Evolutionary conservation across 257 asterid genomes (phyloP).

Genomic region (Solanum bulbocastanum): DNA sequence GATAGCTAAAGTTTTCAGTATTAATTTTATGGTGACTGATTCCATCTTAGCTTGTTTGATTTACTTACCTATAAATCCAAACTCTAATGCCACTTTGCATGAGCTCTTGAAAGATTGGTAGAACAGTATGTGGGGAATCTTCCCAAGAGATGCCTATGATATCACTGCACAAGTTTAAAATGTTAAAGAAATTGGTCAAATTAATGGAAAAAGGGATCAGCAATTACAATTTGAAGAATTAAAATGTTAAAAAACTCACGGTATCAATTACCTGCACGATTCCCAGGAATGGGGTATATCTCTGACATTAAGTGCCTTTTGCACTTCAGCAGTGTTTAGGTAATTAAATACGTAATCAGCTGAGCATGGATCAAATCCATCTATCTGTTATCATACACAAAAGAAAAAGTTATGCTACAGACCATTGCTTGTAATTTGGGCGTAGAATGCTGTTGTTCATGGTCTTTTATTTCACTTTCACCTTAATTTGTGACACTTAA

Average conservation of each 20-base stretch:
- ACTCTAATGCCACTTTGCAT: constrained; percentile 41
- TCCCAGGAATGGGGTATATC: constrained; percentile 35
- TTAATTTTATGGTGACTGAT: background rate
- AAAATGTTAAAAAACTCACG: background rate
- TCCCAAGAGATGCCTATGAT: constrained; percentile 7
- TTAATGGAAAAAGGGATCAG: background rate
- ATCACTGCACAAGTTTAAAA: background rate
- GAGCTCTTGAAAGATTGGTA: constrained; percentile 40
- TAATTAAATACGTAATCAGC: constrained; percentile 17
- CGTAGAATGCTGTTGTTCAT: background rate
- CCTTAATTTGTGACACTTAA: background rate
- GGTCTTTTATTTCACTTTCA: background rate
- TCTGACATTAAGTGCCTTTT: constrained; percentile 39
- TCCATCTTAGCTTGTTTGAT: background rate
- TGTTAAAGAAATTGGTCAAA: background rate
- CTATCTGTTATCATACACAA: constrained; percentile 7
- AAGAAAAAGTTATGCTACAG: background rate
- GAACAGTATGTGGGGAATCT: constrained; percentile 31
- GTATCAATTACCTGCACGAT: constrained; percentile 29
- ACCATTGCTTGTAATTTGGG: background rate
- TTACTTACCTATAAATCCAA: constrained; percentile 41
- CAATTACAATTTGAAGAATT: background rate
- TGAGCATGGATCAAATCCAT: constrained; percentile 55
- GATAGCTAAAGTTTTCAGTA: background rate
- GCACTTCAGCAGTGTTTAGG: constrained; percentile 40